Evolutionary conservation across 768 basidiomycete genomes (phyloP).

Genomic region (Boletales sp.): DNA sequence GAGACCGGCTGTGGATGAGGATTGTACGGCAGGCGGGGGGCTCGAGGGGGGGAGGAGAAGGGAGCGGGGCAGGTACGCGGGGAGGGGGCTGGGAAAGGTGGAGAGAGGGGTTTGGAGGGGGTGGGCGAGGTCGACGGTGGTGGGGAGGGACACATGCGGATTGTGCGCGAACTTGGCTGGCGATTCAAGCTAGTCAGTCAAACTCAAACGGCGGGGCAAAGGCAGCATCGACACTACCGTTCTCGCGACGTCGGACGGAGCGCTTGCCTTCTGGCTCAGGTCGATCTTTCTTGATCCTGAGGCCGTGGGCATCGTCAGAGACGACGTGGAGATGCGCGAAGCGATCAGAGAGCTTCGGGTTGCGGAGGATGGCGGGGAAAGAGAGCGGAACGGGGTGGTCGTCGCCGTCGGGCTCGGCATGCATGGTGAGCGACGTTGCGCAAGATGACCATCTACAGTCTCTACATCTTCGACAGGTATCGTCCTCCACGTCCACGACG

Average conservation of each 20-base stretch:
- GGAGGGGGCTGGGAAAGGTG: conserved; percentile 78
- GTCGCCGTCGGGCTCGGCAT: no score
- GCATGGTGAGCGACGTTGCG: no score
- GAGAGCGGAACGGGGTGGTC: no score
- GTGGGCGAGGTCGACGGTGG: conserved; percentile 50
- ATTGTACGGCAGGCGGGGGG: conserved; percentile 41
- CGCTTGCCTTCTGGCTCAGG: conserved; percentile 62
- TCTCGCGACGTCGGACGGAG: conserved; percentile 73
- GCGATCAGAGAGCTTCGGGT: no score
- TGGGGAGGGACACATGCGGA: conserved; percentile 65
- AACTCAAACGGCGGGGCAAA: conserved; percentile 16
- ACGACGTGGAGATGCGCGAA: no score
- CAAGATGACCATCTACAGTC: conserved; percentile 84
- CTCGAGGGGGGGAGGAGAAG: conserved; percentile 45
- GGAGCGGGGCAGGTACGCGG: conserved; percentile 63
- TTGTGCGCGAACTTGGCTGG: conserved; percentile 71
- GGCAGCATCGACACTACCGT: conserved; percentile 41
- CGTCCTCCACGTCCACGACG: neutral
- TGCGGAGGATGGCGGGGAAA: no score
- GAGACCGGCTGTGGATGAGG: conserved; percentile 65
- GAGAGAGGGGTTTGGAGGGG: conserved; percentile 40
- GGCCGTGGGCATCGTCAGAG: no score
- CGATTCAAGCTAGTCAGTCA: neutral
- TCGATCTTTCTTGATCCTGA: no score
- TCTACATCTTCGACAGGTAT: conserved; percentile 91